phyloP scores from a whole-genome alignment of 140 eudicot genomes.

The Cichorium intybus region DNA sequence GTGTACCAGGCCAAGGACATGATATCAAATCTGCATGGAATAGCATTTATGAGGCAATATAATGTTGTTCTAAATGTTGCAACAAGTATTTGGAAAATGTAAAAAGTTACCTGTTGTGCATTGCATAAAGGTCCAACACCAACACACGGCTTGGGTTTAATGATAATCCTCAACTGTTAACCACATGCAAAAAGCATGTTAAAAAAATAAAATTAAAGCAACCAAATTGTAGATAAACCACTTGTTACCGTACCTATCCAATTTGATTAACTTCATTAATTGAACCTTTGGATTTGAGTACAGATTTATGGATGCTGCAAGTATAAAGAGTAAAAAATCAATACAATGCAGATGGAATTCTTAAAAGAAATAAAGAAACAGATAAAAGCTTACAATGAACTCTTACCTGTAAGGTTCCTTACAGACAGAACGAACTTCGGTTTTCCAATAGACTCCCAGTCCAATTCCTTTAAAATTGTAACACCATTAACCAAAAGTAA shows the following conservation, averaged over 20 bases:
- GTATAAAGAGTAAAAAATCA: conserved; percentile 9
- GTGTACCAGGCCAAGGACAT: conserved; percentile 95
- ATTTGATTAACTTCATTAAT: conserved; percentile 87
- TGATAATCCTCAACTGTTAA: conserved; percentile 76
- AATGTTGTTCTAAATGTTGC: conserved; percentile 4
- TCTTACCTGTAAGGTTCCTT: conserved; percentile 96
- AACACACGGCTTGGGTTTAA: conserved; percentile 80
- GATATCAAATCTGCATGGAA: conserved; percentile 79
- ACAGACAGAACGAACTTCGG: conserved; percentile 82
- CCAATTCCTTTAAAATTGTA: conserved; percentile 69
- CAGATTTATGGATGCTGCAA: conserved; percentile 86
- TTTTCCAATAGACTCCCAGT: conserved; percentile 92
- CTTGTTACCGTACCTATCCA: conserved; percentile 74
- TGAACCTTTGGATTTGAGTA: conserved; percentile 70
- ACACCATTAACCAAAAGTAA: background rate
- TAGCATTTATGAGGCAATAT: conserved; percentile 15
- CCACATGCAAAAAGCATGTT: conserved; percentile 12
- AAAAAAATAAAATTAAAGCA: conserved; percentile 11
- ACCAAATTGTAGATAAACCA: conserved; percentile 9
- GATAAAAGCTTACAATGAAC: too few species aligned
- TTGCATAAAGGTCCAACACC: conserved; percentile 92
- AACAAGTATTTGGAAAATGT: conserved; percentile 7
- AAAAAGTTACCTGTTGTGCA: conserved; percentile 76
- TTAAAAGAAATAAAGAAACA: background rate
- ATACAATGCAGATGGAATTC: conserved; percentile 7